Conservation (phyloP, 805 yeast species). For the Candida peoriensis region DNA sequence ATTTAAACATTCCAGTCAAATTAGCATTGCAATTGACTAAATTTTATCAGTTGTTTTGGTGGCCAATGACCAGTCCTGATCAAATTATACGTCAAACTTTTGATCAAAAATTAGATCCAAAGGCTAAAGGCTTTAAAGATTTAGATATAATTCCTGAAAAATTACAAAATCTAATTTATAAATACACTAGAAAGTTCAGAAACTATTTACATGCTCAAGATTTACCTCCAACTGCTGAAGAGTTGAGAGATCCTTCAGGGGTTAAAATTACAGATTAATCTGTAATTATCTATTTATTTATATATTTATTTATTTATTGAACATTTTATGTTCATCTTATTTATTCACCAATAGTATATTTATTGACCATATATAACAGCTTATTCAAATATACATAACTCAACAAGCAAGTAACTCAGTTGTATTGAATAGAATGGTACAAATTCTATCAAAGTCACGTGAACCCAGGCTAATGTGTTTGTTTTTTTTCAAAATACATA, state of each 20-base stretch:
- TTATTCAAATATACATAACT: no score
- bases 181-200: slow-evolving; percentile 36
- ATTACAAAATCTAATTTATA: slow-evolving; percentile 44
- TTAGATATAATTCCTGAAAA: slow-evolving; percentile 60
- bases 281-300: slow-evolving; percentile 8
- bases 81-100: slow-evolving; percentile 68
- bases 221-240: slow-evolving; percentile 36
- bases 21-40: slow-evolving; percentile 31
- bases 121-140: slow-evolving; percentile 61
- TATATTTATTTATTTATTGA: slow-evolving; percentile 7
- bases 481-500: no score
- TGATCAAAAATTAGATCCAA: slow-evolving; percentile 56
- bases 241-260: slow-evolving; percentile 28
- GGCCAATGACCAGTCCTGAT: slow-evolving; percentile 56
- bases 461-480: no score
- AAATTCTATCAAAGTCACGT: no score
- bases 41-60: slow-evolving; percentile 36
- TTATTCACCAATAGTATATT: no score
- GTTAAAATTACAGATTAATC: slow-evolving; percentile 12
- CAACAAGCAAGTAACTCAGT: no score
- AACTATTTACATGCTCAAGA: slow-evolving; percentile 30
- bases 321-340: slow-evolving; percentile 1
- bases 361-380: no score
- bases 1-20: slow-evolving; percentile 34
- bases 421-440: no score